Conservation (phyloP, 75 land plant species). For the Gnetum montanum region DNA sequence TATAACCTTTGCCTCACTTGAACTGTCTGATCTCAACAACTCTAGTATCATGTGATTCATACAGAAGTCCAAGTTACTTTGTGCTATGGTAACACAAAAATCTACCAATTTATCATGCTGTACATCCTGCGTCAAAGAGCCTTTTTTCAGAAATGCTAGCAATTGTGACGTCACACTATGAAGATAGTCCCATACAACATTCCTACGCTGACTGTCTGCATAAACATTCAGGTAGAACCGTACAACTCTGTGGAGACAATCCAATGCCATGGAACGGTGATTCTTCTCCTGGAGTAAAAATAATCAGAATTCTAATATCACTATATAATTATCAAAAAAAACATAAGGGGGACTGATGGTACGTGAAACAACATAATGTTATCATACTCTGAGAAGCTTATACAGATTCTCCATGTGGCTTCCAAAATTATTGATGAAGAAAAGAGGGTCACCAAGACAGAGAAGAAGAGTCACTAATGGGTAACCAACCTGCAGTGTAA, state of each 20-base stretch:
- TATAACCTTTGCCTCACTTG: slow-evolving; percentile 95
- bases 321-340: not conserved
- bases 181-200: slow-evolving; percentile 89
- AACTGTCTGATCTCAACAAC: slow-evolving; percentile 67
- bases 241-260: slow-evolving; percentile 91
- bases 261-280: slow-evolving; percentile 95
- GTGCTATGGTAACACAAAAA: slow-evolving; percentile 95
- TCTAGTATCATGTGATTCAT: slow-evolving; percentile 98
- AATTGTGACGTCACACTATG: slow-evolving; percentile 95
- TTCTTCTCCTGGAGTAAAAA: slow-evolving; percentile 68
- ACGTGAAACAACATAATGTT: not conserved
- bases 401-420: slow-evolving; percentile 90
- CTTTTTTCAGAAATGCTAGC: slow-evolving; percentile 74
- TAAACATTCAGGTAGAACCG: slow-evolving; percentile 88
- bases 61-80: slow-evolving; percentile 89
- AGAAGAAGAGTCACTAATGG: slow-evolving; percentile 94
- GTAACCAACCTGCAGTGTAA: slow-evolving; percentile 81
- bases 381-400: slow-evolving; percentile 79
- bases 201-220: slow-evolving; percentile 51
- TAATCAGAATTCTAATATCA: too few relatives aligned
- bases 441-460: slow-evolving; percentile 90
- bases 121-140: slow-evolving; percentile 86
- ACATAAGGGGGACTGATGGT: not conserved
- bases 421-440: slow-evolving; percentile 60
- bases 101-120: slow-evolving; percentile 99